Conservation (phyloP, 305 asterid species). For the Euphrasia arctica region DNA sequence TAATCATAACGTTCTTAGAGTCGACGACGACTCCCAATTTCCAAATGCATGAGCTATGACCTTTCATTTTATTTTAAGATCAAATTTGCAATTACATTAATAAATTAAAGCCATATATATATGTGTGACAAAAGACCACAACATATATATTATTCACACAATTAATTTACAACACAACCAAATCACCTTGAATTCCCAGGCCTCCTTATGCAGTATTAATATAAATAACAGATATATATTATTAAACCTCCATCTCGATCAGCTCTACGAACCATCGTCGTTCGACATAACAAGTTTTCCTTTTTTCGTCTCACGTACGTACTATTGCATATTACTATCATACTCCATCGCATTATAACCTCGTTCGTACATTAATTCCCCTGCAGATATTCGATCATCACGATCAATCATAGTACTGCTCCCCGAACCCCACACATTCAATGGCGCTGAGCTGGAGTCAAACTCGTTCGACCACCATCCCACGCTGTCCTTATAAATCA, state of each 20-base stretch:
- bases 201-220: neutral
- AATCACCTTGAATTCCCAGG: neutral
- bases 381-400: neutral
- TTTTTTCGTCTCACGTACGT: neutral
- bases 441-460: constrained; percentile 40
- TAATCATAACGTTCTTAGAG: too few relatives aligned
- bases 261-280: neutral
- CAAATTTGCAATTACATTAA: neutral
- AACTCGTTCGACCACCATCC: constrained; percentile 64
- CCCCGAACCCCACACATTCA: constrained; percentile 48
- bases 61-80: neutral
- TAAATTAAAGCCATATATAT: too few relatives aligned
- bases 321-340: constrained; percentile 34
- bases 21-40: too few relatives aligned
- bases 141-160: neutral
- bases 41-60: neutral
- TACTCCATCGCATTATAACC: constrained; percentile 38
- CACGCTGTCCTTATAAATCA: constrained; percentile 29
- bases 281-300: neutral
- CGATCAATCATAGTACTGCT: constrained; percentile 24
- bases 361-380: neutral
- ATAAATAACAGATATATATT: too few relatives aligned
- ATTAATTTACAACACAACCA: neutral
- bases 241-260: neutral
- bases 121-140: neutral